Percentiles rank a stretch among this genome's conserved stretches.
phyloP scores from a whole-genome alignment of 2,329 filamentous ascomycete genomes.

The Aspergillus quadrilineatus region DNA sequence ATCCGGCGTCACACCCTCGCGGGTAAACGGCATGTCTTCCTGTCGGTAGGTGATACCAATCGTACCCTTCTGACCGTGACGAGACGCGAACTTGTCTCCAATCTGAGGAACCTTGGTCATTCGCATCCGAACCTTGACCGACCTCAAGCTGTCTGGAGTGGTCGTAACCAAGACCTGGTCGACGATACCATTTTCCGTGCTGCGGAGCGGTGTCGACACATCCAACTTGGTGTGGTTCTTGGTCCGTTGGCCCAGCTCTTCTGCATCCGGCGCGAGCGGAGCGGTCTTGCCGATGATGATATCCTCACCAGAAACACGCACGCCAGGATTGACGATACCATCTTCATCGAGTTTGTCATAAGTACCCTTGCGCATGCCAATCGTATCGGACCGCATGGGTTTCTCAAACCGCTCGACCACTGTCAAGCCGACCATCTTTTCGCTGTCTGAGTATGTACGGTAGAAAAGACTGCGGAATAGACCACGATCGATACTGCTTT shows the following conservation, averaged over 20 bases:
- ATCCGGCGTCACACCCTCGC: conserved; percentile 87
- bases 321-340: conserved; percentile 88
- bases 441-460: conserved; percentile 93
- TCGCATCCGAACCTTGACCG: conserved; percentile 95
- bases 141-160: conserved; percentile 88
- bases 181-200: conserved; percentile 94
- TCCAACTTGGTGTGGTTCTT: conserved; percentile 90
- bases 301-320: conserved; percentile 93
- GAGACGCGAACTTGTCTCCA: conserved; percentile 98
- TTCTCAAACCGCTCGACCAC: conserved; percentile 95
- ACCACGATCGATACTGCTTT: conserved; percentile 96
- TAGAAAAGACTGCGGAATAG: conserved; percentile 98
- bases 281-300: conserved; percentile 99
- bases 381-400: conserved; percentile 80
- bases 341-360: conserved; percentile 98
- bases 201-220: conserved; percentile 89
- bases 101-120: conserved; percentile 99
- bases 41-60: conserved; percentile 98
- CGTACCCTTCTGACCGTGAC: conserved; percentile 98
- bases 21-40: conserved; percentile 97
- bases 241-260: conserved; percentile 89
- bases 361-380: conserved; percentile 89
- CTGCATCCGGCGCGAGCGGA: conserved; percentile 85
- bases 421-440: conserved; percentile 93
- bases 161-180: conserved; percentile 93